Conservation (phyloP, 2,329 filamentous ascomycete genomes). For the Amylocarpus encephaloides region DNA sequence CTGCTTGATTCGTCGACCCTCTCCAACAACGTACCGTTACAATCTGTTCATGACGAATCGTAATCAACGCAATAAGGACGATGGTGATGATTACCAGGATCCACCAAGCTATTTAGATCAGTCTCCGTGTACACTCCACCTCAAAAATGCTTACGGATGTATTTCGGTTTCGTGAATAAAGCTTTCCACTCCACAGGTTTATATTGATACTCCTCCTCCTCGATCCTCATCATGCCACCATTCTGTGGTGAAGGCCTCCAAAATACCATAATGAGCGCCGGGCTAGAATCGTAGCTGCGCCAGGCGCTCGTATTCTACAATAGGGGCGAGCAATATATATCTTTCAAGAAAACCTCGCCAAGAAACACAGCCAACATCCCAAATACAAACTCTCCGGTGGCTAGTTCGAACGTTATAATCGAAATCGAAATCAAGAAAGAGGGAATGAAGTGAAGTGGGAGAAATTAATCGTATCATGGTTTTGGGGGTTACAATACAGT, state of each 20-base stretch:
- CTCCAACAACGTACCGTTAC: slow-evolving; percentile 29
- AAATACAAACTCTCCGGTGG: not conserved
- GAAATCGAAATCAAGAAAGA: not conserved
- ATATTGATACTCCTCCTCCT: slow-evolving; percentile 31
- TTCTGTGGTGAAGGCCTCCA: not conserved
- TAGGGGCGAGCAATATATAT: not conserved
- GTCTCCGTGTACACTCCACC: not conserved
- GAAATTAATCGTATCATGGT: not conserved
- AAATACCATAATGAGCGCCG: not conserved
- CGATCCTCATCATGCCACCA: slow-evolving; percentile 1
- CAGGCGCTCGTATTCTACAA: not conserved
- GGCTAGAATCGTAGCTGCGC: not conserved
- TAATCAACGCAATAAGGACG: slow-evolving; percentile 31
- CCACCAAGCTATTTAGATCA: slow-evolving; percentile 21
- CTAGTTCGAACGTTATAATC: not conserved
- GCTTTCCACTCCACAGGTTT: slow-evolving; percentile 33
- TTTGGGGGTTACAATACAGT: not conserved
- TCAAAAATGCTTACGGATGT: slow-evolving; percentile 24
- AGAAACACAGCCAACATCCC: not conserved
- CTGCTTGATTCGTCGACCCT: too few species aligned
- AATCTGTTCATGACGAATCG: slow-evolving; percentile 35
- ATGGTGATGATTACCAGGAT: slow-evolving; percentile 29
- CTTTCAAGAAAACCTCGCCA: not conserved
- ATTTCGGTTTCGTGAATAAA: slow-evolving; percentile 32
- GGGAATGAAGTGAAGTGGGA: not conserved